These are phyloP conservation scores for Fusarium praegraminearum DNA, from an alignment of 2,329 filamentous ascomycete genomes.

Conservation along the genomic window DNA sequence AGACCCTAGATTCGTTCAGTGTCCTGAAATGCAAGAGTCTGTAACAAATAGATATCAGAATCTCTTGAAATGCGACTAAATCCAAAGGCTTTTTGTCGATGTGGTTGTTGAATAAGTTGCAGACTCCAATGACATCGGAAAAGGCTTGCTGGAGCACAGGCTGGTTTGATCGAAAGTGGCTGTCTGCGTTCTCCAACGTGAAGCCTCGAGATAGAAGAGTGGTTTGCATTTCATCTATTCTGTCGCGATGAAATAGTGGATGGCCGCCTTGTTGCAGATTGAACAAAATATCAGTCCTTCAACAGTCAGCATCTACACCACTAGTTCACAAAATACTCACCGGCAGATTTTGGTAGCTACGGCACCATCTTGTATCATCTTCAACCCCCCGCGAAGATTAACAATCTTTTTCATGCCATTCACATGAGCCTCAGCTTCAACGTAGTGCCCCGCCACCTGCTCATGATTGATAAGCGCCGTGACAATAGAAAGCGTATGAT, in stretches of 20 bases:
- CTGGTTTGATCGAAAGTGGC: accelerated
- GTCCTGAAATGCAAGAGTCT: not conserved
- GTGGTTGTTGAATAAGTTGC: constrained; percentile 5
- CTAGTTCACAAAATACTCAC: not conserved
- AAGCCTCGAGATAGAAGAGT: not conserved
- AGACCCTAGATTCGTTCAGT: accelerated
- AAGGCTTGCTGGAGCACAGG: not conserved
- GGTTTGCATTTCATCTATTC: accelerated
- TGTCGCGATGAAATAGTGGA: not conserved
- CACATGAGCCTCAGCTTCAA: not conserved
- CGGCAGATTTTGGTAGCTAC: not conserved
- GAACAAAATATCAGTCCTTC: constrained; percentile 19
- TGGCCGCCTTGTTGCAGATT: not conserved
- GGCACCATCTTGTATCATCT: not conserved
- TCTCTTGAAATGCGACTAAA: constrained; percentile 13
- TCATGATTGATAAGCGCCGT: constrained; percentile 18
- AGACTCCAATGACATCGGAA: not conserved
- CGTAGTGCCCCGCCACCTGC: constrained; percentile 1
- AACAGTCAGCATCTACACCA: accelerated
- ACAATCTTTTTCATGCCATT: constrained; percentile 5
- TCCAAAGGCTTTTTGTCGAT: not conserved
- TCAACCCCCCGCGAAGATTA: constrained; percentile 9
- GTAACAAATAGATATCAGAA: not conserved
- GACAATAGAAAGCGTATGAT: not conserved
- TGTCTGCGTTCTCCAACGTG: accelerated